phyloP scores from a whole-genome alignment of 176 grass and related monocot genomes.

The Avena insularis region DNA sequence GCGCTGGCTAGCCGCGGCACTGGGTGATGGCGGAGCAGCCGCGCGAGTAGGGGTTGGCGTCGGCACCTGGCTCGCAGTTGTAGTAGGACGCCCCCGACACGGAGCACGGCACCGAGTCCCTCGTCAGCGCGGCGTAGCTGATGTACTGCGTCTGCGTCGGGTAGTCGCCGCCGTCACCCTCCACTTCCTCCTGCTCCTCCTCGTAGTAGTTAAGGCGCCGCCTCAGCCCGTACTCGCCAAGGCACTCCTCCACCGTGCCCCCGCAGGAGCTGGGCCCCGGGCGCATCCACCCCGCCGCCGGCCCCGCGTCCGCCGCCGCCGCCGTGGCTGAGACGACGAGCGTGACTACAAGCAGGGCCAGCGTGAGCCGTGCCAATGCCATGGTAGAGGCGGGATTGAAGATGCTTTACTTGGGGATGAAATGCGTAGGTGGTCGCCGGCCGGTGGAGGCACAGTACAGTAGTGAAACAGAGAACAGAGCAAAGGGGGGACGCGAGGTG shows the following conservation, averaged over 20 bases:
- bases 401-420: background rate
- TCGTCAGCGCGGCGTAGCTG: conserved; percentile 58
- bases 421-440: background rate
- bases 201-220: background rate
- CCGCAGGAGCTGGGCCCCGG: conserved; percentile 19
- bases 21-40: conserved; percentile 70
- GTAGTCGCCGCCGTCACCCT: conserved; percentile 14
- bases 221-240: conserved; percentile 5
- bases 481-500: conserved; percentile 2
- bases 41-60: conserved; percentile 70
- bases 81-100: conserved; percentile 73
- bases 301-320: background rate
- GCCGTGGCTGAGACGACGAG: background rate
- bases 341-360: conserved; percentile 27
- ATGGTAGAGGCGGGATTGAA: background rate
- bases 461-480: background rate
- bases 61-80: conserved; percentile 72
- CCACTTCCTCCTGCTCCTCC: background rate
- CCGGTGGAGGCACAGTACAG: conserved; percentile 6
- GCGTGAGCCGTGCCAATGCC: background rate
- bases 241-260: conserved; percentile 27
- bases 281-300: conserved; percentile 18
- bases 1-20: conserved; percentile 55
- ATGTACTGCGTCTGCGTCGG: conserved; percentile 48
- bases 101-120: conserved; percentile 66